Evolutionary conservation across 352 stramenopile species (phyloP).

Genomic region (Pythium aquatile): DNA sequence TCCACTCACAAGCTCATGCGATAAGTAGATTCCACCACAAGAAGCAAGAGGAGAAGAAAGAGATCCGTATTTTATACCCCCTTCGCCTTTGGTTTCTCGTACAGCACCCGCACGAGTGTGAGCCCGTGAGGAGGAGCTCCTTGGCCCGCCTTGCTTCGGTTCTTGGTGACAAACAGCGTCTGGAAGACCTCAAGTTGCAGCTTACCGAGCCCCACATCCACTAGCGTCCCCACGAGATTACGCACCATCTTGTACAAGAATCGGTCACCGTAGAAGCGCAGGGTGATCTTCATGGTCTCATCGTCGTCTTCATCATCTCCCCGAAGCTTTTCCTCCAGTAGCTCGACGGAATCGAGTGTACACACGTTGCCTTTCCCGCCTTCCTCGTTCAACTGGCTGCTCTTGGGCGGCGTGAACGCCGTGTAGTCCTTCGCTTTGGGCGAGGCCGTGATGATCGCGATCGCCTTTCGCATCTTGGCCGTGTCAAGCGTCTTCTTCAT

Average conservation of each 20-base stretch:
- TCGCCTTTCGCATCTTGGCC: conserved; percentile 46
- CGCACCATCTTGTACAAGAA: conserved; percentile 89
- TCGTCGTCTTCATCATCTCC: conserved; percentile 29
- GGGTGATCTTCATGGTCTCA: conserved; percentile 33
- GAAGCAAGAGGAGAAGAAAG: too few relatives aligned
- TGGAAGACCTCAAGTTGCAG: conserved; percentile 40
- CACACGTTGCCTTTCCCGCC: conserved; percentile 52
- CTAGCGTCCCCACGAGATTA: conserved; percentile 75
- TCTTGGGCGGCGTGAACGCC: conserved; percentile 60
- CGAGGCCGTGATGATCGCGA: conserved; percentile 29
- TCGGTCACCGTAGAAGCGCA: conserved; percentile 64
- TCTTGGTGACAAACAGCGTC: conserved; percentile 47
- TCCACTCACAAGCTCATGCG: not conserved
- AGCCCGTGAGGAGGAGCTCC: conserved; percentile 68
- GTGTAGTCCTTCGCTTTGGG: conserved; percentile 58
- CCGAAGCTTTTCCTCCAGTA: conserved; percentile 29
- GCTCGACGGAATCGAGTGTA: conserved; percentile 36
- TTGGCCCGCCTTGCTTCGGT: conserved; percentile 54
- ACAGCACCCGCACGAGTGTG: conserved; percentile 36
- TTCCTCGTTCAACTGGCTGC: conserved; percentile 29
- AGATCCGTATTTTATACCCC: not conserved
- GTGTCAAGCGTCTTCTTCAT: conserved; percentile 58
- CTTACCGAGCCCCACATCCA: conserved; percentile 65
- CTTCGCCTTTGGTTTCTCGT: conserved; percentile 5
- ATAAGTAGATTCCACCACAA: not conserved